Base-by-base conservation (phyloP, 768 basidiomycete species). In the Hirschioporus abietinus region DNA sequence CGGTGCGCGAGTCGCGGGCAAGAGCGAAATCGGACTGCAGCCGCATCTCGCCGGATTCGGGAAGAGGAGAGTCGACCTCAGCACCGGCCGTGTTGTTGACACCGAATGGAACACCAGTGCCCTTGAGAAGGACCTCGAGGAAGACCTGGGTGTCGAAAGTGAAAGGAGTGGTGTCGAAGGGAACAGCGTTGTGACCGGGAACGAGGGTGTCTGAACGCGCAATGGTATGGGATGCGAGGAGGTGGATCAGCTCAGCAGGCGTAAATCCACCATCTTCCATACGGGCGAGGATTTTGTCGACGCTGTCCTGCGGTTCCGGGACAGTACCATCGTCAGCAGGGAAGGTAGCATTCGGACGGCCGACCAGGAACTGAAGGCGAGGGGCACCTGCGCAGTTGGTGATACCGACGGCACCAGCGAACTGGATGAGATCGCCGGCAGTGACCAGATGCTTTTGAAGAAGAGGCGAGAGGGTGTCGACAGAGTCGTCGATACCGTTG, bases 1-100 rank as follows among this genome's bases (percentile, higher is more conserved):
- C 77, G 26, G 83, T 85, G 61, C 80, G 74, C 7, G 77, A 68
- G 73, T 84, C 81, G 75, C 68, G 69, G 23, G 67, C 67, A 17
- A 74, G 52, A 10, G 34, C 63, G 35, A 73, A 74, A 73, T 84
- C 82, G 58, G 82, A 83, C 68, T 80, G 78, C 35, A 84, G 72
- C 35, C 82, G 80, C 26, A 84, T 72, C 68, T 79, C 80, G 52
- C 82, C 81, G 5, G 63, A 58, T 3, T 12, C 60, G 15, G 67
- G 69, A 36, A 83, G 72, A 20, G 80, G 76, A 0, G 80, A 79
- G 64, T 75, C 58, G 1, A 78, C 78, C 67, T 83, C 80, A 59
- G 80, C 81, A n/a, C 73, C 73, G 27, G 73, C 74, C 18, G 74
- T 74, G 17, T 82, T 80, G 66, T 62, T 35, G 35, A 27, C 17